Percentiles rank a stretch among this genome's conserved stretches.
Conservation (phyloP, 2,329 filamentous ascomycete genomes). For the Xylariales sp. region DNA sequence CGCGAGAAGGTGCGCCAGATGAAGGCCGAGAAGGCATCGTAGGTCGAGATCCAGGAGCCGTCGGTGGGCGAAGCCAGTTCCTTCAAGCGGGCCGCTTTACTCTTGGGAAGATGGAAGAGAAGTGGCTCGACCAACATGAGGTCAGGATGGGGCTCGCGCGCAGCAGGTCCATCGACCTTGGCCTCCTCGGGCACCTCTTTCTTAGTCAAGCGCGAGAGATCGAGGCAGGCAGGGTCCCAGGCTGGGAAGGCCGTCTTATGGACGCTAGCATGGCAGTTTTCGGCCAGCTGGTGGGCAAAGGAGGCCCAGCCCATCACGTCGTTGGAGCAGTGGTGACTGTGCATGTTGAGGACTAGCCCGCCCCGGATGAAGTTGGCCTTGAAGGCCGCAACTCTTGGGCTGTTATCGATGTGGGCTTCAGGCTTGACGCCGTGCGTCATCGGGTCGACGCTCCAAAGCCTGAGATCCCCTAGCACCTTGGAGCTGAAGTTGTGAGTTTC, state of each 20-base stretch:
- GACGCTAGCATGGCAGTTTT: not conserved
- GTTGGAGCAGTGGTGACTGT: constrained; percentile 38
- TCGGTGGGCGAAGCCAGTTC: not conserved
- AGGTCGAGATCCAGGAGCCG: constrained; percentile 1
- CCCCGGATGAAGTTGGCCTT: constrained; percentile 37
- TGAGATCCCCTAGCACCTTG: constrained; percentile 27
- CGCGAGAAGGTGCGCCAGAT: constrained; percentile 35
- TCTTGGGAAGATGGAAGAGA: constrained; percentile 1
- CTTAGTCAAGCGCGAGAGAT: not conserved
- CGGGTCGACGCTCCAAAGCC: constrained; percentile 20
- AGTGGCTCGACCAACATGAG: not conserved
- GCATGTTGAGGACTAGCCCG: constrained; percentile 36
- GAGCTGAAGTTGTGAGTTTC: constrained; percentile 30
- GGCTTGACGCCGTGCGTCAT: constrained; percentile 37
- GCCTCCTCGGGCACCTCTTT: not conserved
- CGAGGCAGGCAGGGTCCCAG: not conserved
- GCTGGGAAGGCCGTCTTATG: not conserved
- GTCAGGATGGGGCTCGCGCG: not conserved
- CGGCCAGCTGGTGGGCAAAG: constrained; percentile 1
- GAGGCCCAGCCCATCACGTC: constrained; percentile 37
- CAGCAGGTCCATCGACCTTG: not conserved
- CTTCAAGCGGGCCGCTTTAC: constrained; percentile 1
- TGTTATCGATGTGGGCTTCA: constrained; percentile 29
- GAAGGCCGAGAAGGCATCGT: constrained; percentile 3
- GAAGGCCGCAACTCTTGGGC: constrained; percentile 31